Evolutionary conservation across 2,329 filamentous ascomycete genomes (phyloP).

Genomic region (Colletotrichum agaves): DNA sequence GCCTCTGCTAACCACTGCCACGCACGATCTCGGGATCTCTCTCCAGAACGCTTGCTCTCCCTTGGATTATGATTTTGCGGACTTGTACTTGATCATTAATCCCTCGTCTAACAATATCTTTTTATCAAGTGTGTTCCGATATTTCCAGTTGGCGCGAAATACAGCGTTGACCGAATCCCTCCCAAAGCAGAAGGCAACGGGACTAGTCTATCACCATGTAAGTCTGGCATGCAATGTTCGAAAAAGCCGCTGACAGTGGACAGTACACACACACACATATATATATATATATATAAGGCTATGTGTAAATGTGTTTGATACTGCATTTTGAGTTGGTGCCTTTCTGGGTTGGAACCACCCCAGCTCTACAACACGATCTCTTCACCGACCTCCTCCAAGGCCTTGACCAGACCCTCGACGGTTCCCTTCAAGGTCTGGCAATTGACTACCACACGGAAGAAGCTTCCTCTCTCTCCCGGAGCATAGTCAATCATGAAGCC

Average conservation of each 20-base stretch:
- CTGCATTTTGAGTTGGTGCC: too few species aligned
- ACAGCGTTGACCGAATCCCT: too few species aligned
- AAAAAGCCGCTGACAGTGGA: too few species aligned
- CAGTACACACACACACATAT: too few species aligned
- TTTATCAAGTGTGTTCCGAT: too few species aligned
- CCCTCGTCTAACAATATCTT: too few species aligned
- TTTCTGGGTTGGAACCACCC: too few species aligned
- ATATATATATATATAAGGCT: neutral
- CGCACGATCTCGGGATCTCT: neutral
- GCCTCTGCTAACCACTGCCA: neutral
- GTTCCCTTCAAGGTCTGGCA: constrained; percentile 63
- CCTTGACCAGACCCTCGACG: constrained; percentile 63
- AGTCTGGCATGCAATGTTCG: too few species aligned
- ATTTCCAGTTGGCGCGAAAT: too few species aligned
- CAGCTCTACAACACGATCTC: constrained; percentile 39
- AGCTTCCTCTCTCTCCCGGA: constrained; percentile 65
- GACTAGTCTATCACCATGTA: too few species aligned
- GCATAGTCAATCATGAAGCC: constrained; percentile 72
- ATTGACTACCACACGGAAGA: constrained; percentile 70
- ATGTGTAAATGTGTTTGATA: neutral
- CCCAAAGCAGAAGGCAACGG: too few species aligned
- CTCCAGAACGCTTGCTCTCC: neutral
- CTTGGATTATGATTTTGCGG: neutral
- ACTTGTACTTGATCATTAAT: neutral
- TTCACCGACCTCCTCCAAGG: constrained; percentile 59